A percentile compares a stretch with the other conserved stretches of the same genome.
phyloP scores from a whole-genome alignment of 495 filamentous ascomycete genomes.

The Aspergillus ellipticus region DNA sequence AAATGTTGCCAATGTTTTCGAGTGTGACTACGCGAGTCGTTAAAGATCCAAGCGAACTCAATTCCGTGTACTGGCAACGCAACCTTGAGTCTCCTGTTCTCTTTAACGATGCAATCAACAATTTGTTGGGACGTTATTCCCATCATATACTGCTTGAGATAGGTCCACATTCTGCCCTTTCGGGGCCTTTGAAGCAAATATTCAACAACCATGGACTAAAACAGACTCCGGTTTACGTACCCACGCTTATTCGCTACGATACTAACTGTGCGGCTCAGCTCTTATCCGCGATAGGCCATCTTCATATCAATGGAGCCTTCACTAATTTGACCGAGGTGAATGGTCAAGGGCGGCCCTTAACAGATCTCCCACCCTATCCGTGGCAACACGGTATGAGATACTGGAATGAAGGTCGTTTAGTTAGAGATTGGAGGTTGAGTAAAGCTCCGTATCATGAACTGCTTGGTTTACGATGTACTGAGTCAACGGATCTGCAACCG shows the following conservation, averaged over 20 bases:
- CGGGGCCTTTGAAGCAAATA: conserved; percentile 10
- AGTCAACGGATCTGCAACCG: conserved; percentile 35
- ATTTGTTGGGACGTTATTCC: conserved; percentile 11
- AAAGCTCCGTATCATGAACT: conserved; percentile 38
- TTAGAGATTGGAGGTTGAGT: conserved; percentile 41
- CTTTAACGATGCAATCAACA: conserved; percentile 29
- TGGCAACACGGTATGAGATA: conserved; percentile 42
- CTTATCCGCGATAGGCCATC: conserved; percentile 20
- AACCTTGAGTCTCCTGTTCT: conserved; percentile 33
- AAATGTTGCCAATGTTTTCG: conserved; percentile 20
- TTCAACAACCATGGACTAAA: not conserved
- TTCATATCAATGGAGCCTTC: conserved; percentile 23
- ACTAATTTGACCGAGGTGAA: conserved; percentile 23
- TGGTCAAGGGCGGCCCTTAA: conserved; percentile 25
- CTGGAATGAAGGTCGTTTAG: conserved; percentile 45
- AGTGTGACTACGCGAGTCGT: conserved; percentile 26
- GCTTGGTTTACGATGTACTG: conserved; percentile 36
- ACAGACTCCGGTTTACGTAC: not conserved
- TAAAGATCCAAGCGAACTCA: conserved; percentile 6
- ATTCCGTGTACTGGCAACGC: conserved; percentile 37
- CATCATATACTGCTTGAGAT: conserved; percentile 12
- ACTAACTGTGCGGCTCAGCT: not conserved
- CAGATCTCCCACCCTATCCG: conserved; percentile 45
- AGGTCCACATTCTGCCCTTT: conserved; percentile 13
- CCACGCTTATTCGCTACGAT: conserved; percentile 14